A percentile compares a stretch with the other conserved stretches of the same genome.
phyloP scores from a whole-genome alignment of 805 yeast species.

The Saccharomycopsis lassenensis region DNA sequence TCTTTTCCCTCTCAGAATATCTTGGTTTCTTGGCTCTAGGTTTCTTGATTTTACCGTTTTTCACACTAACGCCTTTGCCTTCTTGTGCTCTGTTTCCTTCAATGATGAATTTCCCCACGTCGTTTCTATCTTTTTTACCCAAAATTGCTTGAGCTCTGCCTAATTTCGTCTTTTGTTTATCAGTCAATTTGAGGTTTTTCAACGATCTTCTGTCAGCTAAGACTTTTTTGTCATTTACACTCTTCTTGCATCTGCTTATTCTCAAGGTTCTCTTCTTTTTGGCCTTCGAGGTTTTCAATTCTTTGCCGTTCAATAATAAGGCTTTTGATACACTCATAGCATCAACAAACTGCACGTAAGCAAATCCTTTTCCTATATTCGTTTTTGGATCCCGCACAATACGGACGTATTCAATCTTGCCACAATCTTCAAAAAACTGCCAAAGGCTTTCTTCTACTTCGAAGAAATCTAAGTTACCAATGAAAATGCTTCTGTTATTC shows the following conservation, averaged over 20 bases:
- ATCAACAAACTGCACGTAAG: slow-evolving; percentile 83
- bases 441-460: slow-evolving; percentile 85
- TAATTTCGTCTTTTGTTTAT: slow-evolving; percentile 59
- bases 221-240: slow-evolving; percentile 21
- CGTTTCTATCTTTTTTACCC: slow-evolving; percentile 70
- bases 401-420: slow-evolving; percentile 76
- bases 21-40: slow-evolving; percentile 24
- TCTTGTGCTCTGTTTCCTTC: slow-evolving; percentile 77
- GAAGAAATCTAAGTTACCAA: slow-evolving; percentile 90
- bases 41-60: slow-evolving; percentile 36
- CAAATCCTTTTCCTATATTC: slow-evolving; percentile 95
- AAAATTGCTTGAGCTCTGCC: slow-evolving; percentile 72
- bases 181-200: slow-evolving; percentile 32
- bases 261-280: slow-evolving; percentile 52
- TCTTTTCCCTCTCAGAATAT: slow-evolving; percentile 14
- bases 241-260: slow-evolving; percentile 56
- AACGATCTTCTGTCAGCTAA: slow-evolving; percentile 21
- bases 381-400: slow-evolving; percentile 87
- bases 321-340: slow-evolving; percentile 70
- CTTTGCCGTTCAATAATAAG: slow-evolving; percentile 61
- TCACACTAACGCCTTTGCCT: slow-evolving; percentile 43
- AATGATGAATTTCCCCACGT: slow-evolving; percentile 44
- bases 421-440: slow-evolving; percentile 60
- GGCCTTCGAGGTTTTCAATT: slow-evolving; percentile 30
- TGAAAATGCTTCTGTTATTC: slow-evolving; percentile 72